Conservation (phyloP, 2,329 filamentous ascomycete species). For the Colletotrichum salicis region DNA sequence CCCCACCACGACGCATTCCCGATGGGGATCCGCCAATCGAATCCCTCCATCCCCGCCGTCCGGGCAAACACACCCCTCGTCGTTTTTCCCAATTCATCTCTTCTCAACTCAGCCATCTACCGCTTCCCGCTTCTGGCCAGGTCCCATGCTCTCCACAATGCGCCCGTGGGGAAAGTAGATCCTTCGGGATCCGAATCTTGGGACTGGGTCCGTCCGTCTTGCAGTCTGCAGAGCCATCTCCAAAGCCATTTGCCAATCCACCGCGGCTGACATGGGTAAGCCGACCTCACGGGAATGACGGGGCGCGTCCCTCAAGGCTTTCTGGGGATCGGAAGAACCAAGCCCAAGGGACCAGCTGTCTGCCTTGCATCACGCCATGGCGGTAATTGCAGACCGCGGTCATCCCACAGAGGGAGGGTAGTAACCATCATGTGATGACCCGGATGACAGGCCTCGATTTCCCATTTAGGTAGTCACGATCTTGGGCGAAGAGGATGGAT, state of each 20-base stretch:
- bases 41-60: conserved; percentile 15
- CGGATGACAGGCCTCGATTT: conserved; percentile 5
- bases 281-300: background rate
- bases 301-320: background rate
- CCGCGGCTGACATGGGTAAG: background rate
- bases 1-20: background rate
- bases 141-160: conserved; percentile 4
- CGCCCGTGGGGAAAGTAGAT: background rate
- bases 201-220: background rate
- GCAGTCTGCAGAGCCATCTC: background rate
- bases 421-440: background rate
- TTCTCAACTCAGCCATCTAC: conserved; percentile 26
- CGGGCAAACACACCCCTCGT: background rate
- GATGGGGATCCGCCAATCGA: conserved; percentile 24
- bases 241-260: background rate
- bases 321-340: background rate
- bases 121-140: conserved; percentile 6
- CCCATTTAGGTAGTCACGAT: conserved; percentile 4
- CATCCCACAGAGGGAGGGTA: background rate
- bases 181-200: background rate
- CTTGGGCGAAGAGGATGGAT: conserved; percentile 1
- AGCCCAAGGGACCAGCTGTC: background rate
- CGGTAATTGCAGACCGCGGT: conserved; percentile 1
- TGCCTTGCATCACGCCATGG: conserved; percentile 18
- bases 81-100: background rate